A percentile compares a stretch with the other conserved stretches of the same genome.
phyloP scores from a whole-genome alignment of 441 rosid genomes.

The Daphne laureola region DNA sequence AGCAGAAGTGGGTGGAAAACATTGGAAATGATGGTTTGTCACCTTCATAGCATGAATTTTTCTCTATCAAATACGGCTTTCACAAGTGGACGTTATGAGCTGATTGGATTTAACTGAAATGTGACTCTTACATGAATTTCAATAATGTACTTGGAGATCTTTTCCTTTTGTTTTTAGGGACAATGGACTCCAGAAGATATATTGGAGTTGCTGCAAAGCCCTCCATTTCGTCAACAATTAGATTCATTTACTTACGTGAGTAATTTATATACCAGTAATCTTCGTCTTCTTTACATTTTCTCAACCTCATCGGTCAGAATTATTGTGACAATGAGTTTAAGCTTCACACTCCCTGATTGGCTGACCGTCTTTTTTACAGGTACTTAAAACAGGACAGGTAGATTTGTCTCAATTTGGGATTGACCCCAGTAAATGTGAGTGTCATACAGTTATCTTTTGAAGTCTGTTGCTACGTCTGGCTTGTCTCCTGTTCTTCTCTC shows the following conservation, averaged over 20 bases:
- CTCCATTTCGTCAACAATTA: slow-evolving; percentile 93
- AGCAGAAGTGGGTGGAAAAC: too few relatives aligned
- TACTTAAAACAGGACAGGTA: slow-evolving; percentile 88
- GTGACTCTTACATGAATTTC: too few relatives aligned
- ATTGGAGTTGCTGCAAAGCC: slow-evolving; percentile 82
- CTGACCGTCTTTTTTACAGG: slow-evolving; percentile 31
- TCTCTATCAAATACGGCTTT: too few relatives aligned
- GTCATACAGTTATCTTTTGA: slow-evolving; percentile 7
- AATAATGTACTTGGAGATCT: neutral
- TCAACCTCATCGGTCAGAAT: too few relatives aligned
- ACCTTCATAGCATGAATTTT: too few relatives aligned
- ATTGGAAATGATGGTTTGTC: too few relatives aligned
- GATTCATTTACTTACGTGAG: slow-evolving; percentile 94
- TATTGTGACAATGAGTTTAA: too few relatives aligned
- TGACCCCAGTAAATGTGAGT: slow-evolving; percentile 86
- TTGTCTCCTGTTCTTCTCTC: too few relatives aligned
- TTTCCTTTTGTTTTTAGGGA: slow-evolving; percentile 42
- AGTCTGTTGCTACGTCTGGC: neutral
- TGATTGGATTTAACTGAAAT: too few relatives aligned
- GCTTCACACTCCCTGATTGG: too few relatives aligned
- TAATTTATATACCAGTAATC: slow-evolving; percentile 8
- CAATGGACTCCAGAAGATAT: slow-evolving; percentile 64
- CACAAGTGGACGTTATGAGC: too few relatives aligned
- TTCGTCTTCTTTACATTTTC: neutral
- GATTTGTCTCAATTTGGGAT: slow-evolving; percentile 92